A percentile compares a stretch with the other conserved stretches of the same genome.
Conservation (phyloP, 1,284 basidiomycete species). For the Megacollybia platyphylla region DNA sequence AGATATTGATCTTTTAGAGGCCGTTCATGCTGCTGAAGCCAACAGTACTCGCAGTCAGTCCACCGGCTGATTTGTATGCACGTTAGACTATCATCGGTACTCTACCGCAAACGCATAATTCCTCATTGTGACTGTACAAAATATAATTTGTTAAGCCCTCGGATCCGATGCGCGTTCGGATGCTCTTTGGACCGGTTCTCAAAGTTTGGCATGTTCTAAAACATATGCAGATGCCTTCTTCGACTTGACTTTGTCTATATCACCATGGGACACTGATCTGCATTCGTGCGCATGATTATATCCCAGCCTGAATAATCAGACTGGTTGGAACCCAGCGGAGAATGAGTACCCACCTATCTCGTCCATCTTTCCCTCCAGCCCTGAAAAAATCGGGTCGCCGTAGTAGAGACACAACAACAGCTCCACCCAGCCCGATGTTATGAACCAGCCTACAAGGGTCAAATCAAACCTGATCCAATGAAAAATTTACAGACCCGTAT, state of each 20-base stretch:
- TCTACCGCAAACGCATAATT: too few relatives aligned
- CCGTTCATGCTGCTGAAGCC: background rate
- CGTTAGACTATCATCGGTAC: too few relatives aligned
- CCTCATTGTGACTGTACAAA: too few relatives aligned
- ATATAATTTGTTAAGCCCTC: too few relatives aligned
- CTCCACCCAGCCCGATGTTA: slow-evolving; percentile 75
- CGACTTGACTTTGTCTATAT: slow-evolving; percentile 68
- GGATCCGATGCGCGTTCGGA: too few relatives aligned
- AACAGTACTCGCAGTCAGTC: background rate
- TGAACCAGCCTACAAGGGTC: slow-evolving; percentile 39
- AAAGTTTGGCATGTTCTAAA: slow-evolving; percentile 31
- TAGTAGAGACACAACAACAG: slow-evolving; percentile 63
- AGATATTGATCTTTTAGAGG: background rate
- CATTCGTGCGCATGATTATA: slow-evolving; percentile 72
- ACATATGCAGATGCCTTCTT: slow-evolving; percentile 39
- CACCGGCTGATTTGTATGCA: background rate
- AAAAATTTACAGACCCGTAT: slow-evolving; percentile 27
- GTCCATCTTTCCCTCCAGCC: slow-evolving; percentile 48
- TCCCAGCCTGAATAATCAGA: slow-evolving; percentile 38
- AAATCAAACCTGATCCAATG: too few relatives aligned
- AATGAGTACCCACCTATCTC: slow-evolving; percentile 34
- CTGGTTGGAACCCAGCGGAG: slow-evolving; percentile 1
- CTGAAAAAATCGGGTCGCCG: slow-evolving; percentile 65
- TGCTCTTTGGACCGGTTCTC: background rate
- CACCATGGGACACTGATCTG: slow-evolving; percentile 42